phyloP scores from a whole-genome alignment of 495 filamentous ascomycete species.

The Opeltia flavorubescens region DNA sequence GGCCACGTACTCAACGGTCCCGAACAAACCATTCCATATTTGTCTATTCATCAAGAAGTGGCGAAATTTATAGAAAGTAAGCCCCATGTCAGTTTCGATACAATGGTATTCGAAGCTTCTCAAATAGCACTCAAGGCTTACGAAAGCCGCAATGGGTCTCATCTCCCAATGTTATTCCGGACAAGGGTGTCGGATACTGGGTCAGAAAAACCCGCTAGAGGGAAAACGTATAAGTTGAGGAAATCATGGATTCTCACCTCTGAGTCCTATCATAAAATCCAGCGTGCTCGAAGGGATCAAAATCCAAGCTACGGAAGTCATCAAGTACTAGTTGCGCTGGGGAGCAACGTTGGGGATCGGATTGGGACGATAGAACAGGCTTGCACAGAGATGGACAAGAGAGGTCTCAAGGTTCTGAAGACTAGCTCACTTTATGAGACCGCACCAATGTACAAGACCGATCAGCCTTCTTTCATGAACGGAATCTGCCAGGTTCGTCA shows the following conservation, averaged over 20 bases:
- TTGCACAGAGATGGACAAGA: slow-evolving; percentile 55
- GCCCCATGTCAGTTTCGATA: not conserved
- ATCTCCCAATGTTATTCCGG: no score
- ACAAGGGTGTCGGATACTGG: no score
- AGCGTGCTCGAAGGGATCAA: not conserved
- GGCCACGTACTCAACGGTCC: no score
- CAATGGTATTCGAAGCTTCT: not conserved
- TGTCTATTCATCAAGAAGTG: slow-evolving; percentile 2
- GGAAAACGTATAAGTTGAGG: no score
- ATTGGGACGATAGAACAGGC: slow-evolving; percentile 70
- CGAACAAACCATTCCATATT: not conserved
- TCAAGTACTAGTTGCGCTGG: slow-evolving; percentile 70
- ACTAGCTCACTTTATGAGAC: slow-evolving; percentile 92
- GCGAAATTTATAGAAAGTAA: not conserved
- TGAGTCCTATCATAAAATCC: not conserved
- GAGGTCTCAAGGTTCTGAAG: slow-evolving; percentile 55
- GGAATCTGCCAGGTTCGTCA: slow-evolving; percentile 80
- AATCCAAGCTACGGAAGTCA: not conserved
- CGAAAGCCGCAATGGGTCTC: no score
- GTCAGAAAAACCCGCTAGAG: no score
- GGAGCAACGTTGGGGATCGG: slow-evolving; percentile 86
- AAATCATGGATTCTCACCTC: no score
- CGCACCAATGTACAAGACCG: slow-evolving; percentile 85
- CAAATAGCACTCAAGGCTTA: not conserved
- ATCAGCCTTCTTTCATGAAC: slow-evolving; percentile 82